These are phyloP conservation scores for Beta corolliflora DNA, from an alignment of 179 eudicot genomes.

Conservation along the genomic window DNA sequence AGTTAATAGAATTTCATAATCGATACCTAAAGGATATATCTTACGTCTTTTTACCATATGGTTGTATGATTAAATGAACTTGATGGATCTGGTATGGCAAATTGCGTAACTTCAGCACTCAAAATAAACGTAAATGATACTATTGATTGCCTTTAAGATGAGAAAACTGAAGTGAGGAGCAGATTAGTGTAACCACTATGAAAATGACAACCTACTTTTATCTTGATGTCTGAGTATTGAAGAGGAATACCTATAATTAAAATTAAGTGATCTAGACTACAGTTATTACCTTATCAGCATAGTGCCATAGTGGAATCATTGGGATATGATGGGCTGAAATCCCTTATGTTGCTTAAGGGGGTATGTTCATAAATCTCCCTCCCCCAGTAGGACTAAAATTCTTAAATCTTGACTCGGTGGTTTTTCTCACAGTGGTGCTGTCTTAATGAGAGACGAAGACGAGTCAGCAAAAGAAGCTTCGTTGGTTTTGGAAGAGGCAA, in stretches of 20 bases:
- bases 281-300: background rate
- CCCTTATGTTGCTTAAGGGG: background rate
- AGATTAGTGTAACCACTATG: background rate
- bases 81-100: no score
- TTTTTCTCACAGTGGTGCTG: slow-evolving; percentile 42
- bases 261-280: background rate
- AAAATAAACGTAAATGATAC: no score
- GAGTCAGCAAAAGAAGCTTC: slow-evolving; percentile 23
- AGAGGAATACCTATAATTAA: background rate
- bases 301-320: background rate
- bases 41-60: no score
- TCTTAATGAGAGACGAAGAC: slow-evolving; percentile 37
- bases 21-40: no score
- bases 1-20: no score
- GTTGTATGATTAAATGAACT: no score
- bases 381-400: background rate
- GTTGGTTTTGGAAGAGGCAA: slow-evolving; percentile 32
- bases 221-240: background rate
- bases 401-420: slow-evolving; percentile 9
- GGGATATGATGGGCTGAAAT: background rate
- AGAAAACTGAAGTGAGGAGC: background rate
- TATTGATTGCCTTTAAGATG: background rate
- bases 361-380: background rate
- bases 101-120: no score
- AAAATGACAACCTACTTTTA: background rate